phyloP scores from a whole-genome alignment of 2,329 filamentous ascomycete species.

The Arthroderma sp. region DNA sequence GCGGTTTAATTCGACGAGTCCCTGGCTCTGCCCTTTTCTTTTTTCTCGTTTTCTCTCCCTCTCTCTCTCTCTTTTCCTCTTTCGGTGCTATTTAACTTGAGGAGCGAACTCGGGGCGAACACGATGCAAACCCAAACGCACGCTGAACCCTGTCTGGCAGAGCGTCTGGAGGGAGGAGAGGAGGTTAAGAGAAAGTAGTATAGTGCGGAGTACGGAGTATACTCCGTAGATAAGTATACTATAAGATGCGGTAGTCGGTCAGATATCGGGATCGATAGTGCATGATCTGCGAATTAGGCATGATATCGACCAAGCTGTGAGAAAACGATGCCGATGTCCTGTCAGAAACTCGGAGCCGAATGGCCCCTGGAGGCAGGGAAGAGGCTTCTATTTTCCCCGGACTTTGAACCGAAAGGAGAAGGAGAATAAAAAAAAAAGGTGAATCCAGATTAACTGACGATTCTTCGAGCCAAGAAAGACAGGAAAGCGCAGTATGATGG shows the following conservation, averaged over 20 bases:
- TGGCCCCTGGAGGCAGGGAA: neutral
- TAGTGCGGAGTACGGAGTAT: neutral
- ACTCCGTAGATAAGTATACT: neutral
- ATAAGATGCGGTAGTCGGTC: neutral
- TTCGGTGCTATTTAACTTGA: too few species aligned
- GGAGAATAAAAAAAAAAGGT: neutral
- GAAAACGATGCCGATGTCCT: constrained; percentile 1
- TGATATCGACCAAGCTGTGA: neutral
- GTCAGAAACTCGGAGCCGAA: neutral
- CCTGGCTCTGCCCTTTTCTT: neutral
- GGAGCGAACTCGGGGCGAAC: neutral
- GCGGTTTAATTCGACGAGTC: neutral
- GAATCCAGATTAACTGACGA: neutral
- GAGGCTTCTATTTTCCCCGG: neutral
- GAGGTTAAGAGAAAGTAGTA: too few species aligned
- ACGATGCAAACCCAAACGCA: too few species aligned
- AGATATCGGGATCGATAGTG: constrained; percentile 4
- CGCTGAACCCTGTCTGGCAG: too few species aligned
- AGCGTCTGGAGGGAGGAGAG: neutral
- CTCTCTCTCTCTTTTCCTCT: neutral
- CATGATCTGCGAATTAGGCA: constrained; percentile 1
- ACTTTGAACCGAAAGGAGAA: constrained; percentile 5
- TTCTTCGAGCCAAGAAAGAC: neutral
- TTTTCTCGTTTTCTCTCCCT: neutral
- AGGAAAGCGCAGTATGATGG: neutral